Conservation (phyloP, 2,329 filamentous ascomycete genomes). For the Neopestalotiopsis rosae region DNA sequence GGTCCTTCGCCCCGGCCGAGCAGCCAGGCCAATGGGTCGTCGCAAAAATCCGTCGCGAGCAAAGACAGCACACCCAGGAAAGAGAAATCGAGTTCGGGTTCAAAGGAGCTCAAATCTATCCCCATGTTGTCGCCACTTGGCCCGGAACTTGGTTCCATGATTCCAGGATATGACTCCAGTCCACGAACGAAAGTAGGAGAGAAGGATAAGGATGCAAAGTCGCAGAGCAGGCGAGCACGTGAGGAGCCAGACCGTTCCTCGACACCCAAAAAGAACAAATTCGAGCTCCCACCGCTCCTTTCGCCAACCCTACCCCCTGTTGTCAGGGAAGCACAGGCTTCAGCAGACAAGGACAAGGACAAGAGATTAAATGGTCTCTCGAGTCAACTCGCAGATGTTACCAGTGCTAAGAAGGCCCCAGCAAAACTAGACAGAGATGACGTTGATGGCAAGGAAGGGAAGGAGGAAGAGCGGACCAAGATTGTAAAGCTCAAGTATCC, state of each 20-base stretch:
- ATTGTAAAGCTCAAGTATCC: slow-evolving; percentile 56
- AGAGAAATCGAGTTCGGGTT: slow-evolving; percentile 34
- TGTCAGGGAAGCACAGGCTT: slow-evolving; percentile 50
- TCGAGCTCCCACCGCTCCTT: slow-evolving; percentile 54
- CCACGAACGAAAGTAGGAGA: slow-evolving; percentile 38
- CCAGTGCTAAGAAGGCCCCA: slow-evolving; percentile 41
- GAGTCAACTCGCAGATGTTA: slow-evolving; percentile 36
- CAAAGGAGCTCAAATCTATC: slow-evolving; percentile 45
- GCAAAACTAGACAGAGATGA: slow-evolving; percentile 37
- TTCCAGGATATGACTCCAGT: background rate
- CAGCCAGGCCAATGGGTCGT: slow-evolving; percentile 49
- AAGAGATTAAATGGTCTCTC: slow-evolving; percentile 31
- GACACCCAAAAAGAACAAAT: slow-evolving; percentile 44
- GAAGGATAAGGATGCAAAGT: slow-evolving; percentile 38
- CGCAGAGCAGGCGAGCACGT: slow-evolving; percentile 31
- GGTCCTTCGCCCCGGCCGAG: slow-evolving; percentile 43
- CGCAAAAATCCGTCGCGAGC: slow-evolving; percentile 38
- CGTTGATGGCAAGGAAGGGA: slow-evolving; percentile 39
- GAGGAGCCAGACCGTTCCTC: slow-evolving; percentile 34
- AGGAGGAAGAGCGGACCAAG: slow-evolving; percentile 35
- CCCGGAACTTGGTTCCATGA: background rate
- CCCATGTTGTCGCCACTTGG: slow-evolving; percentile 58
- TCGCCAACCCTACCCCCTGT: slow-evolving; percentile 61
- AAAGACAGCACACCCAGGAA: slow-evolving; percentile 45
- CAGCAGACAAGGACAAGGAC: slow-evolving; percentile 35